phyloP scores from a whole-genome alignment of 2,329 filamentous ascomycete species.

The Knoxdaviesia proteae region DNA sequence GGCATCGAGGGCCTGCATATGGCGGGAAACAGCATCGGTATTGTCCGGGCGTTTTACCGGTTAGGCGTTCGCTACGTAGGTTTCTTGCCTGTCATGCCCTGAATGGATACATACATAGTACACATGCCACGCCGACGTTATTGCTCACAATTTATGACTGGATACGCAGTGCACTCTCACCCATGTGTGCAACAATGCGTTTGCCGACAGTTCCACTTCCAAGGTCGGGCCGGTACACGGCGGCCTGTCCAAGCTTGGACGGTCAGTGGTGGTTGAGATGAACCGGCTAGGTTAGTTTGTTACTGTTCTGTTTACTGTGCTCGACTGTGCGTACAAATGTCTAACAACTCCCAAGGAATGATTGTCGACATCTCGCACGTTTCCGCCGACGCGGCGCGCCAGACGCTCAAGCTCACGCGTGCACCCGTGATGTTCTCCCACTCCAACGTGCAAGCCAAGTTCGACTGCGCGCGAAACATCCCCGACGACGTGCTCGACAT shows the following conservation, averaged over 20 bases:
- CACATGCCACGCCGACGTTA: too few species aligned
- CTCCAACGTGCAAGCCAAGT: constrained; percentile 9
- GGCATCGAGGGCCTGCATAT: constrained; percentile 15
- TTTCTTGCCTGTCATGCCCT: too few species aligned
- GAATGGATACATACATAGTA: too few species aligned
- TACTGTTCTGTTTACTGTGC: too few species aligned
- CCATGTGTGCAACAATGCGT: constrained; percentile 11
- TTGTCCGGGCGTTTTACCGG: constrained; percentile 12
- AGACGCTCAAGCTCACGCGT: constrained; percentile 8
- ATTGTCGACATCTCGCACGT: constrained; percentile 13
- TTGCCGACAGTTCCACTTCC: constrained; percentile 9
- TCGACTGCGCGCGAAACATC: constrained; percentile 14
- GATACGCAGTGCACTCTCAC: constrained; percentile 7
- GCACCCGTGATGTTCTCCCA: constrained; percentile 14
- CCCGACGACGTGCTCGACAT: constrained; percentile 16
- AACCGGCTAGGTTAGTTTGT: constrained; percentile 10
- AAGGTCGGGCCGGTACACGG: constrained; percentile 9
- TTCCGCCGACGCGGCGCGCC: constrained; percentile 8
- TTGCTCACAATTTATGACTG: too few species aligned
- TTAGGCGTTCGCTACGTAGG: constrained; percentile 15
- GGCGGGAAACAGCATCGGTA: constrained; percentile 13
- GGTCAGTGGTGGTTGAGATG: constrained; percentile 13
- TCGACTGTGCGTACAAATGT: too few species aligned
- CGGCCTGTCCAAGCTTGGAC: constrained; percentile 11
- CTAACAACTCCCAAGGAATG: constrained; percentile 3